A percentile compares a stretch with the other conserved stretches of the same genome.
phyloP scores from a whole-genome alignment of 129 eudicot species.

The Flaveria robusta region DNA sequence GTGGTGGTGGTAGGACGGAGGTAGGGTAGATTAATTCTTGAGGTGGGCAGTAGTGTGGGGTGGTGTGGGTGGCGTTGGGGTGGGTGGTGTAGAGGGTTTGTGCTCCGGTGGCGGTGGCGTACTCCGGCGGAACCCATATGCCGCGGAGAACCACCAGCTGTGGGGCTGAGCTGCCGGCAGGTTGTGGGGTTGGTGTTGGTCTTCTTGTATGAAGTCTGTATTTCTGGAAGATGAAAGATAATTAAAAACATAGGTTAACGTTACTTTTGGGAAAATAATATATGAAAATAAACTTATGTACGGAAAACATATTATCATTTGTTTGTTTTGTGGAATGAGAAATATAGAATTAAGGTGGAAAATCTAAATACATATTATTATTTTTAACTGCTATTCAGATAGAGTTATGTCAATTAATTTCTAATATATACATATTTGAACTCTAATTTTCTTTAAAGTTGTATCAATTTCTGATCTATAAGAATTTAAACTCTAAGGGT shows the following conservation, averaged over 20 bases:
- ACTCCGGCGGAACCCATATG: constrained; percentile 99
- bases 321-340: too few species aligned
- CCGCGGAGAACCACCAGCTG: constrained; percentile 93
- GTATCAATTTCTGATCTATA: too few species aligned
- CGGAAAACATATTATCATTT: too few species aligned
- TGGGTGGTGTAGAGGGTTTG: constrained; percentile 62
- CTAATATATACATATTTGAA: too few species aligned
- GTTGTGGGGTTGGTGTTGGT: constrained; percentile 90
- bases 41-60: constrained; percentile 59
- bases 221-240: constrained; percentile 54
- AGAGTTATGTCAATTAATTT: too few species aligned
- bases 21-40: constrained; percentile 73
- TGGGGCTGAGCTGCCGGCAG: constrained; percentile 52
- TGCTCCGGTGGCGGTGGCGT: constrained; percentile 68
- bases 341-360: too few species aligned
- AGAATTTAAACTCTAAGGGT: too few species aligned
- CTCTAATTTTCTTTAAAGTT: too few species aligned
- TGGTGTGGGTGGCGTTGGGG: constrained; percentile 38
- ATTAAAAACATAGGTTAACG: not conserved
- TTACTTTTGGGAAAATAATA: not conserved
- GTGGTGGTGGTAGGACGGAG: constrained; percentile 42
- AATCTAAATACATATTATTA: too few species aligned
- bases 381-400: too few species aligned
- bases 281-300: too few species aligned
- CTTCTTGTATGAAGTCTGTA: constrained; percentile 97